Evolutionary conservation across 768 basidiomycete genomes (phyloP), one percentile per base, ranked within the genome.

Genomic region (Russula virescens): DNA sequence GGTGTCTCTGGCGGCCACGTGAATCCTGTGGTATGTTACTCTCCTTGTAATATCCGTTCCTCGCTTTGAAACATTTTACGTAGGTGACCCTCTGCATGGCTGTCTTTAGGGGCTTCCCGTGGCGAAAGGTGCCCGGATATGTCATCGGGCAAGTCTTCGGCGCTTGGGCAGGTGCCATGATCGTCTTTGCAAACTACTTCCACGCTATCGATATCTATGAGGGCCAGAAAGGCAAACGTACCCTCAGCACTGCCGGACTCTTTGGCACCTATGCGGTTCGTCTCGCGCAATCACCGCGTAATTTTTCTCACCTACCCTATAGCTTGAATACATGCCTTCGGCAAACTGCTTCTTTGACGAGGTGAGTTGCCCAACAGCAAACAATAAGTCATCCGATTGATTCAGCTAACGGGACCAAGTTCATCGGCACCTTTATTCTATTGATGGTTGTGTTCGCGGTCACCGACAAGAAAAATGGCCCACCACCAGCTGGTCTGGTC

Each of bases 111-210:
- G 80, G 79, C 50, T 91, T 93, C 73, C 88, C 91, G 0, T 88
- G 88, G 86, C 80, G 78, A 66, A 92, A 92, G 71, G 91, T 91
- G 0, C 91, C 91, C 0, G 78, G 68, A 23, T 91, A 84, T 70
- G 80, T 88, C 50, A 69, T 83, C 53, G 80, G 85, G 0, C 88
- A 89, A 70, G 61, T 86, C 21, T 70, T 88, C 53, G 88, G 87
- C 23, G 86, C 74, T 5, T 67, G 86, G 38, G 76, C 80, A 49
- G 88, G 85, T 19, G 81, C 81, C 16, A 80, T 79, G 1, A 69
- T 84, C 46, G 72, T 83, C 35, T 88, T 87, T 65, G 86, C 77
- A 7, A 84, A 85, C 67, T 89, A 87, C 69, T 80, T 81, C 68
- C 82, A 84, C 71, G 86, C 85, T 19, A 84, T 90, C 69, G 79